A percentile compares a stretch with the other conserved stretches of the same genome.
phyloP scores from a whole-genome alignment of 1,284 basidiomycete genomes.

The Rhizoctonia solani region DNA sequence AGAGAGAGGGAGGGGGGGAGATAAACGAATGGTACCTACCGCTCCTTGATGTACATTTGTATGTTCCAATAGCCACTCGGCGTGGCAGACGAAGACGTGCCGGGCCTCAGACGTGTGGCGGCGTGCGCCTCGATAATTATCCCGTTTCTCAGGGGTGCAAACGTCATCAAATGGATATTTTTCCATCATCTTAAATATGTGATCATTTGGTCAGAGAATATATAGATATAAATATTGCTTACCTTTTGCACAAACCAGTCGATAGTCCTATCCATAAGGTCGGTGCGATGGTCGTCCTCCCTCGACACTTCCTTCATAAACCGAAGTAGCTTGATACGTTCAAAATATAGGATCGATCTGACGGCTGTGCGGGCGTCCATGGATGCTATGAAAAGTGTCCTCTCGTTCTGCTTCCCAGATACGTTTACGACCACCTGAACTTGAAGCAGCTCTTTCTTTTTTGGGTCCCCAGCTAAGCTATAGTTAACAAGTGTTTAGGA shows the following conservation, averaged over 20 bases:
- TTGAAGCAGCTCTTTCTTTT: background rate
- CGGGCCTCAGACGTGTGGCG: conserved; percentile 24
- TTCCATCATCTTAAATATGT: conserved; percentile 9
- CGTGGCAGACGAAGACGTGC: conserved; percentile 22
- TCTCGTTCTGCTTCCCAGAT: background rate
- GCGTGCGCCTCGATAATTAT: conserved; percentile 19
- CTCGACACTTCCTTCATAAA: conserved; percentile 4
- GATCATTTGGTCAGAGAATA: too few species aligned
- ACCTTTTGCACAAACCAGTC: conserved; percentile 25
- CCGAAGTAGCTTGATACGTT: conserved; percentile 16
- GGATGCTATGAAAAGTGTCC: background rate
- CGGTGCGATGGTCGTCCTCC: background rate
- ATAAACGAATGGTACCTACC: background rate
- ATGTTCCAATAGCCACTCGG: conserved; percentile 17
- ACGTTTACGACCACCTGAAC: conserved; percentile 3
- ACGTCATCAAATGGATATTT: background rate
- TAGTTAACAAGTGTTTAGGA: background rate
- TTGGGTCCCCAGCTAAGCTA: background rate
- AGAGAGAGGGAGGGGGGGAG: background rate
- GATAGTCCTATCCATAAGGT: conserved; percentile 1
- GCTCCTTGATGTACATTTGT: background rate
- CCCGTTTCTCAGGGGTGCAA: background rate
- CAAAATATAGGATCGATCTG: conserved; percentile 20
- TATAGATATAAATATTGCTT: too few species aligned
- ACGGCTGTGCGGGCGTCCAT: conserved; percentile 10